Evolutionary conservation across 2,329 filamentous ascomycete genomes (phyloP), one percentile per base, ranked within the genome.

Genomic region (Endoconidiophora laricicola): DNA sequence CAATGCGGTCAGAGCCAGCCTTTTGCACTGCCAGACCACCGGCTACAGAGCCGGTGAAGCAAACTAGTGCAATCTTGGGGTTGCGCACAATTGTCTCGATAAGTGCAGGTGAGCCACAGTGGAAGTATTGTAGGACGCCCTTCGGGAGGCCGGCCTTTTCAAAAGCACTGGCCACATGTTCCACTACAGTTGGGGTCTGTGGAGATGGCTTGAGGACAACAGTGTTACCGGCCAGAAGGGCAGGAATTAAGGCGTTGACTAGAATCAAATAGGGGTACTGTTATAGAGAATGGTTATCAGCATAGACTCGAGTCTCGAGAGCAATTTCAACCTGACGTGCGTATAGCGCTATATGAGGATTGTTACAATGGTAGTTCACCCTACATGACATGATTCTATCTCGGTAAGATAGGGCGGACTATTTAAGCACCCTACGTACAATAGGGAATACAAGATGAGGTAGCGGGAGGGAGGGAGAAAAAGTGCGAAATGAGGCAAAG

Each of bases 241-340:
- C 90, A 16, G 90, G 90, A 55, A 96, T 78, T 52, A 96, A 72
- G 10, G 86, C 88, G 70, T 96, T 96, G 61, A 95, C 78, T 26
- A 95, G 77, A 57, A 88, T 94, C 45, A 96, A 71, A 64, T 95
- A 96, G 22, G 90, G 90, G 61, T 96, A 96, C 86, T 94, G 58
- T 10, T 45, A 48, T 23, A 14, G 2, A 39, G 38, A 12, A 23
- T 23, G 14, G 3, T 29, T 29, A 9, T 29, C 9, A 29, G 26
- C 9, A 29, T 29, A 29, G 26, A 29, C 26, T 29, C 26, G 26
- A 18, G 2, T 1, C 16, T 18, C 16, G 16, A 18, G 26, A 9
- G 26, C 26, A 29, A 29, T 29, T 29, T 29, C 26, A 29, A 29
- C 26, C 9, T 9, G 26, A 6, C 6, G 26, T 29, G 9, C 6